A percentile compares a stretch with the other conserved stretches of the same genome.
Evolutionary conservation across 2,329 filamentous ascomycete genomes (phyloP).

Genomic region (Diaporthe eres): DNA sequence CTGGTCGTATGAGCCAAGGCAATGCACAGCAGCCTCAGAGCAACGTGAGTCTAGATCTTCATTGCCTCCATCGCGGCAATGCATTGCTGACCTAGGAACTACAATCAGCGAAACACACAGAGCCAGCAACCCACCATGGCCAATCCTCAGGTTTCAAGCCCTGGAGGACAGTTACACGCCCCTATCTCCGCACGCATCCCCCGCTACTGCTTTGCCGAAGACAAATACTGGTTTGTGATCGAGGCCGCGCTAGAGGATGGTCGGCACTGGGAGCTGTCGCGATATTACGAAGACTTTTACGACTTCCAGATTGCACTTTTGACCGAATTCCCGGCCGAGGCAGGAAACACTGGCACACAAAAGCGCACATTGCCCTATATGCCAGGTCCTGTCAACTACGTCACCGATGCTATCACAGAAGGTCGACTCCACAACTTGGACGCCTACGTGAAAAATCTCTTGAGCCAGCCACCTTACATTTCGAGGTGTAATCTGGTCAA

Average conservation of each 20-base stretch:
- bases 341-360: conserved; percentile 85
- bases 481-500: conserved; percentile 86
- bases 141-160: conserved; percentile 55
- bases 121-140: conserved; percentile 46
- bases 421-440: conserved; percentile 93
- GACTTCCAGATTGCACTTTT: conserved; percentile 97
- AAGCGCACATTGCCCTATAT: conserved; percentile 93
- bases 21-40: conserved; percentile 56
- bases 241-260: conserved; percentile 93
- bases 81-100: conserved; percentile 45
- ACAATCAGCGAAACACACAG: conserved; percentile 54
- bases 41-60: conserved; percentile 58
- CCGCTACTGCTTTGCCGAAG: conserved; percentile 94
- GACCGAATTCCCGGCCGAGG: conserved; percentile 91
- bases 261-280: conserved; percentile 90
- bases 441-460: conserved; percentile 93
- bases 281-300: conserved; percentile 99
- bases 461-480: conserved; percentile 88
- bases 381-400: conserved; percentile 97
- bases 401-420: conserved; percentile 97
- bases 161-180: conserved; percentile 73
- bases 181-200: conserved; percentile 89
- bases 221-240: conserved; percentile 99
- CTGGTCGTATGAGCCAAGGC: conserved; percentile 62
- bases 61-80: neutral